Base-by-base conservation (phyloP, 1,139 yeast species). In the Citeromyces siamensis region DNA sequence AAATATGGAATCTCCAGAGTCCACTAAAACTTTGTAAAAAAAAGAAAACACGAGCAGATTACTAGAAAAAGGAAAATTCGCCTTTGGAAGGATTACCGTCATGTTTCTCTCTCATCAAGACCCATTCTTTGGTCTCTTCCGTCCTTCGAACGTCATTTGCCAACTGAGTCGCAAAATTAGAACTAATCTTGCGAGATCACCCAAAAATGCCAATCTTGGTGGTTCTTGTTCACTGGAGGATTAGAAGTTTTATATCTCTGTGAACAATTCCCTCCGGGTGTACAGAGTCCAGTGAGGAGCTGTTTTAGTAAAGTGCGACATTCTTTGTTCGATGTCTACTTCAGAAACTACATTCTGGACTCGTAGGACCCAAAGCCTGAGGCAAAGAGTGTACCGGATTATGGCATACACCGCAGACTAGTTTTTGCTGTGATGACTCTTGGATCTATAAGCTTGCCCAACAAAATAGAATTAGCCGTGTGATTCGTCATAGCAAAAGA, bases 171-270 rank as follows among this genome's bases (percentile, higher is more conserved):
- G 93, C 90, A 43, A 84, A 61, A 2, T 88, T 72, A 8, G 10
- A n/a, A 23, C 7, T 23, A 12, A 23, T 14, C 13, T 23, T 23
- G 41, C 98, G 60, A 0, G 97, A 97, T 35, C 93, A 66, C 1
- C 98, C 99, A 61, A 93, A 93, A 58, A 93, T 98, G 0, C 96
- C 88, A 43, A 93, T 60, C 54, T 58, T 90, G 98, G 0, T 98
- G 98, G 32, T 66, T 63, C 38, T 73, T 65, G 52, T 88, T 97
- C 46, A 93, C 86, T 46, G 93, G 64, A 27, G 93, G 58, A 49
- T 93, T 93, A 51, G 93, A 98, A 0, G 98, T 53, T 93, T 93
- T 29, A 56, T 41, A 56, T 93, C 99, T 48, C 96, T 76, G 58
- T 93, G 98, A 41, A 90, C 83, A 35, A 93, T 84, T 0, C 95